Percentiles rank a stretch among this genome's conserved stretches.
phyloP scores from a whole-genome alignment of 805 yeast species.

The Saccharomycopsis schoenii region DNA sequence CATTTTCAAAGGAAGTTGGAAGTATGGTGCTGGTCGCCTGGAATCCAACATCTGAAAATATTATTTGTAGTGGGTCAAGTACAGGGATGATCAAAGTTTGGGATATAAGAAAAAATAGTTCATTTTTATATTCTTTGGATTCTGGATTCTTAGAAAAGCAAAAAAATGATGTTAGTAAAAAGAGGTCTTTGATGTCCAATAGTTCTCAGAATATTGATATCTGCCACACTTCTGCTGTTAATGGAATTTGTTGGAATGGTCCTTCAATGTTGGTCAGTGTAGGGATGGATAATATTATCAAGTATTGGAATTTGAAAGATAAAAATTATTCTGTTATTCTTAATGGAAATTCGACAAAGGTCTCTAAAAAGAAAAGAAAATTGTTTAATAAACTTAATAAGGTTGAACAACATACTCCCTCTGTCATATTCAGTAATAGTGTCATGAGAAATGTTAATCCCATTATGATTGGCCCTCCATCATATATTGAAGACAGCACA shows the following conservation, averaged over 20 bases:
- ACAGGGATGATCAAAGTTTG: conserved; percentile 76
- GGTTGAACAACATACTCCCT: not conserved
- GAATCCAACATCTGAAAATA: conserved; percentile 55
- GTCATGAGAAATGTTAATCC: not conserved
- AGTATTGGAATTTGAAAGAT: conserved; percentile 60
- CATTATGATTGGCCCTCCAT: not conserved
- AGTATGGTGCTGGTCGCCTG: conserved; percentile 34
- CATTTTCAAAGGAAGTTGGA: not conserved
- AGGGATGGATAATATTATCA: conserved; percentile 72
- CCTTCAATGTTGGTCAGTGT: conserved; percentile 57
- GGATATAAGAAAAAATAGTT: conserved; percentile 68
- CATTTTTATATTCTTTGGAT: conserved; percentile 51
- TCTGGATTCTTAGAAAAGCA: conserved; percentile 31
- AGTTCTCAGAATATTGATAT: conserved; percentile 24
- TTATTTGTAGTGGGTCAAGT: conserved; percentile 70
- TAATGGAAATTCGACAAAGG: not conserved
- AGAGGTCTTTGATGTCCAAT: conserved; percentile 22
- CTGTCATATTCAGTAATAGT: not conserved
- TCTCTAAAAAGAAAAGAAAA: not conserved
- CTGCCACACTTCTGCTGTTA: conserved; percentile 72
- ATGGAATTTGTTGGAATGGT: conserved; percentile 65
- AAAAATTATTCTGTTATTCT: not conserved
- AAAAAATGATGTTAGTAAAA: conserved; percentile 19
- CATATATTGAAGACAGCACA: not conserved
- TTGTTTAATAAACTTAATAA: not conserved